Evolutionary conservation across 2,329 filamentous ascomycete genomes (phyloP).

Genomic region (Chrysoporthe puriensis): DNA sequence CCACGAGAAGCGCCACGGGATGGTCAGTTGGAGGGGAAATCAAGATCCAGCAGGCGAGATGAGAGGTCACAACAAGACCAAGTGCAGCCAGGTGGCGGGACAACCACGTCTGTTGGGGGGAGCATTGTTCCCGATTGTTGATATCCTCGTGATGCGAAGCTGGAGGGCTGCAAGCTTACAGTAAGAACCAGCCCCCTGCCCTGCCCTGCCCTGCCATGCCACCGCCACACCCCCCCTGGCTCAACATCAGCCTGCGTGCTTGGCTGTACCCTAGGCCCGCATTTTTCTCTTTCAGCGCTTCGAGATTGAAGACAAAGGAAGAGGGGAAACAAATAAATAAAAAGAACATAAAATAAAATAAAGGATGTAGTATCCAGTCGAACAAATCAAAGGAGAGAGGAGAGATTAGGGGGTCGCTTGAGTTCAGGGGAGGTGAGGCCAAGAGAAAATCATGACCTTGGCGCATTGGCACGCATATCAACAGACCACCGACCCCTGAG

Average conservation of each 20-base stretch:
- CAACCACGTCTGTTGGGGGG: not conserved
- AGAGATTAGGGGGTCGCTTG: no score
- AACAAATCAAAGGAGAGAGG: not conserved
- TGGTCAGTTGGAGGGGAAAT: not conserved
- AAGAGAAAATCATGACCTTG: not conserved
- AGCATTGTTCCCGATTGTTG: no score
- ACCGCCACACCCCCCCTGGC: not conserved
- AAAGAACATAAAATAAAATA: no score
- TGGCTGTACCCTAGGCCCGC: no score
- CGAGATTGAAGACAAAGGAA: no score
- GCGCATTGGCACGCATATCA: not conserved
- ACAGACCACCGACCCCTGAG: not conserved
- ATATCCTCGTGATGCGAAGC: no score
- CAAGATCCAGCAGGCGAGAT: not conserved
- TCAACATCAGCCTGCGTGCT: not conserved
- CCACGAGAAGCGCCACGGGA: not conserved
- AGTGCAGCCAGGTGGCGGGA: not conserved
- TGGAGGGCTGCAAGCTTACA: no score
- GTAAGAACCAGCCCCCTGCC: not conserved
- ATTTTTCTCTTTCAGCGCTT: no score
- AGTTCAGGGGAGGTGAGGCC: not conserved
- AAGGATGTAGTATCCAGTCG: no score
- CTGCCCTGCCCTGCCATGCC: not conserved
- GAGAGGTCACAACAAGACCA: not conserved
- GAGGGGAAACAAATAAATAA: no score